Evolutionary conservation across 2,329 filamentous ascomycete species (phyloP), one percentile per base, ranked within the genome.

Genomic region (Curvularia hawaiiensis): DNA sequence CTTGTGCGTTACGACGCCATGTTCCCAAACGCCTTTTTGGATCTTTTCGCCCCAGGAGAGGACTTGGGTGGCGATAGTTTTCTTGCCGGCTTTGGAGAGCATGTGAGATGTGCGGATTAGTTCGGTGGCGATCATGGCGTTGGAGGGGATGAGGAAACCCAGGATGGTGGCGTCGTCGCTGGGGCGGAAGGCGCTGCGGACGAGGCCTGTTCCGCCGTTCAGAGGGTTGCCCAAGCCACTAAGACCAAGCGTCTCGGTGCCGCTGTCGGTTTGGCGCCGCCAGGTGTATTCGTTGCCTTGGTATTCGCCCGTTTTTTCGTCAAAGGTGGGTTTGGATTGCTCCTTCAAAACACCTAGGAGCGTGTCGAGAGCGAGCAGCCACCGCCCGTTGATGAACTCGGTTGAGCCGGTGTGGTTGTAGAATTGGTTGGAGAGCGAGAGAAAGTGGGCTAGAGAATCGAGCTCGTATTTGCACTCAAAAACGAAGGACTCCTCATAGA

Each of bases 391-490:
- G 38, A 98, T 73, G 72, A 96, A 97, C 1, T 89, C 88, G 0
- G 84, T 89, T 0, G 91, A 94, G 2, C 84, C 84, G 0, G 92
- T 96, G 70, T 91, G 84, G 39, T 90, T 86, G 78, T 95, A 84
- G 77, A 96, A 98, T 66, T 97, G 88, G 69, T 97, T 97, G 18
- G 84, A 86, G 2, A 99, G 79, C 0, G 90, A 87, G 6, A 99
- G 83, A 75, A 99, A 99, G 72, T 96, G 89, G 0, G 93, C 95
- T 0, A 99, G 83, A 9, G 93, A 97, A 78, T 99, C 95, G 22
- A 99, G 87, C 79, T 99, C 95, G 77, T 98, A 99, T 78, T 99
- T 99, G 85, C 95, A 99, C 78, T 99, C 95, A 64, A 97, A 99
- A 3, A 99, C 95, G 48, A 88, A 85, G 0, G 83, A 85, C 0